Evolutionary conservation across 2,329 filamentous ascomycete species (phyloP).

Genomic region (Sporothrix phasma): DNA sequence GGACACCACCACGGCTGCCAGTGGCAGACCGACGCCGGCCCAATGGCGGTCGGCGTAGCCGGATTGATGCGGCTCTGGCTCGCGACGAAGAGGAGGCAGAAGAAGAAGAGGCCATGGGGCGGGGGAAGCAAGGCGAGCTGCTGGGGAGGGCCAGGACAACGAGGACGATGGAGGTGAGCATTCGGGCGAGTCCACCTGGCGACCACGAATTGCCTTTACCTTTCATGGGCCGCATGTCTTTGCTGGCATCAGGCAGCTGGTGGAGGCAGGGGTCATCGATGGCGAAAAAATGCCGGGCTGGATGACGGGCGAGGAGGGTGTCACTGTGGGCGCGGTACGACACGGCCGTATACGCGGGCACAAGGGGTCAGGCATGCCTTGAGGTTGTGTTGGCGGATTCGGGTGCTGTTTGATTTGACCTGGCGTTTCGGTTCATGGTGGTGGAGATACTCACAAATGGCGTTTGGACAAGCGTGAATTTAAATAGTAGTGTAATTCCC

Average conservation of each 20-base stretch:
- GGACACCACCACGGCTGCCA: neutral
- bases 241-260: conserved; percentile 65
- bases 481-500: too few species aligned
- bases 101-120: conserved; percentile 23
- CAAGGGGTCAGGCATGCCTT: conserved; percentile 44
- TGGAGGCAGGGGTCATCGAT: conserved; percentile 66
- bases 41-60: conserved; percentile 24
- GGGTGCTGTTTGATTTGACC: neutral
- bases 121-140: conserved; percentile 14
- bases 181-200: conserved; percentile 30
- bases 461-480: neutral
- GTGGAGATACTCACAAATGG: neutral
- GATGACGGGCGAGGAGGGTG: conserved; percentile 81
- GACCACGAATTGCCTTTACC: conserved; percentile 52
- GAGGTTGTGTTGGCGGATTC: neutral
- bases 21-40: neutral
- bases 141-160: conserved; percentile 21
- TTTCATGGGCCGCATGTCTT: conserved; percentile 74
- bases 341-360: conserved; percentile 54
- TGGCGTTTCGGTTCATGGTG: neutral
- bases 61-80: conserved; percentile 28
- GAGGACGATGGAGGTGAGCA: conserved; percentile 21
- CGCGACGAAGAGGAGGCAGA: conserved; percentile 26
- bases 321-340: conserved; percentile 61
- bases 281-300: conserved; percentile 74